These are phyloP conservation scores for Paramecium octaurelia DNA, from an alignment of 73 alveolate genomes.

Conservation along the genomic window DNA sequence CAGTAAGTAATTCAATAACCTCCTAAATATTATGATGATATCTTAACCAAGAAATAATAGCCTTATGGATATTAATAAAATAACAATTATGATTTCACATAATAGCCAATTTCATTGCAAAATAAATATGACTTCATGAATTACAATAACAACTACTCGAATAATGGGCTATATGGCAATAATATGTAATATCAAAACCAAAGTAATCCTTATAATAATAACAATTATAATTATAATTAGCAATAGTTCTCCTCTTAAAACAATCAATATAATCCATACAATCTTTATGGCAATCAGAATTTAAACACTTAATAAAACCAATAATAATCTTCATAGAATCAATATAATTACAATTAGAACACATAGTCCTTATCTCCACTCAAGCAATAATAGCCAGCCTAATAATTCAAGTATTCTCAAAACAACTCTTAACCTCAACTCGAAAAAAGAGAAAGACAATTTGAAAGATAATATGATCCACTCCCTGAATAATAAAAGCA, in stretches of 20 bases:
- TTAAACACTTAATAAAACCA: background rate
- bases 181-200: background rate
- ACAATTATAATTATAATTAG: background rate
- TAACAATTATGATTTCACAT: background rate
- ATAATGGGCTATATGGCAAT: background rate
- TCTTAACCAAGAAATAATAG: background rate
- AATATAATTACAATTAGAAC: background rate
- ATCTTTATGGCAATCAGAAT: conserved; percentile 21
- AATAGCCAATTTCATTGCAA: background rate
- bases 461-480: background rate
- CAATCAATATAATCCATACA: background rate
- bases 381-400: background rate
- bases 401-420: background rate
- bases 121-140: background rate
- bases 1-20: background rate
- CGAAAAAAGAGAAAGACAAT: background rate
- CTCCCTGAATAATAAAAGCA: background rate
- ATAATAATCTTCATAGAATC: background rate
- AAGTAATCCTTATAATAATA: background rate
- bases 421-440: background rate
- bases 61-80: background rate
- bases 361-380: background rate
- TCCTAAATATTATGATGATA: background rate
- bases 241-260: background rate
- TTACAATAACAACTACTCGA: background rate